These are phyloP conservation scores for Fusarium sp. DNA, from an alignment of 2,329 filamentous ascomycete genomes.

Conservation along the genomic window DNA sequence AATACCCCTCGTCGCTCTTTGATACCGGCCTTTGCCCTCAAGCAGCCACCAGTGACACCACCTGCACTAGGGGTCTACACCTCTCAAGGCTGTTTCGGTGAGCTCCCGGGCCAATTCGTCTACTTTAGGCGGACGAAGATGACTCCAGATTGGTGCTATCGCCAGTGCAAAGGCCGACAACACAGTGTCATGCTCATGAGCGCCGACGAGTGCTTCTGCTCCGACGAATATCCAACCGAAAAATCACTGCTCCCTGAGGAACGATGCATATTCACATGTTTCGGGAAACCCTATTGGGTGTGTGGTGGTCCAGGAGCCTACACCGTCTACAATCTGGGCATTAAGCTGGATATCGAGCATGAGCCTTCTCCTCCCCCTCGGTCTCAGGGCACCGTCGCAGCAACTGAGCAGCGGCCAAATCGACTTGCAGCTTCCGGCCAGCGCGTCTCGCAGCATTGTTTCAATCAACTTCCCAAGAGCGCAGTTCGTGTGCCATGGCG, in stretches of 20 bases:
- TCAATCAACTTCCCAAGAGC: not conserved
- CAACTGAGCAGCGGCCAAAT: not conserved
- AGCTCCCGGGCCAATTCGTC: not conserved
- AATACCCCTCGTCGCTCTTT: not conserved
- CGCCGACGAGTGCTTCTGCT: not conserved
- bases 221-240: not conserved
- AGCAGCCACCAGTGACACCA: not conserved
- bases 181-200: not conserved
- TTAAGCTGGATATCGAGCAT: not conserved
- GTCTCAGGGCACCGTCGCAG: too few relatives aligned
- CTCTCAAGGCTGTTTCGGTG: constrained; percentile 2
- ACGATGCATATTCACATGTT: not conserved
- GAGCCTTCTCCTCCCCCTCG: not conserved
- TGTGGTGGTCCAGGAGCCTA: not conserved
- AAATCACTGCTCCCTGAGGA: not conserved
- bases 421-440: not conserved
- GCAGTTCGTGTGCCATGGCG: not conserved
- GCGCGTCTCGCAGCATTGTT: not conserved
- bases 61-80: not conserved
- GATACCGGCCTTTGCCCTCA: not conserved
- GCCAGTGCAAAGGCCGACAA: not conserved
- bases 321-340: not conserved
- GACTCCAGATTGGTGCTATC: not conserved
- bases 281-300: not conserved
- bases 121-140: not conserved